phyloP scores from a whole-genome alignment of 2,329 filamentous ascomycete genomes.

The Penicillium concentricum region DNA sequence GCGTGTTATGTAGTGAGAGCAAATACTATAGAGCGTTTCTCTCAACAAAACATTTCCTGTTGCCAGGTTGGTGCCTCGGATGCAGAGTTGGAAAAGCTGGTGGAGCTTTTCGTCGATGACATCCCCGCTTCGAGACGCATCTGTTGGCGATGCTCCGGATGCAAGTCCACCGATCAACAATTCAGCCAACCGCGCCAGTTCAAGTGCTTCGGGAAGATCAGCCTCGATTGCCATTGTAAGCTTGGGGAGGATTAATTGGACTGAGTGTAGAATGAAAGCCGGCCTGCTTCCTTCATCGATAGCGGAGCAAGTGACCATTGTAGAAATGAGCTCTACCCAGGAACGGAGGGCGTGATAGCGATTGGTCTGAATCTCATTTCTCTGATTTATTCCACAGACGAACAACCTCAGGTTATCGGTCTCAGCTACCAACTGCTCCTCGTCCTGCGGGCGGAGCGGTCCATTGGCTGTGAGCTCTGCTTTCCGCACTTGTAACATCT shows the following conservation, averaged over 20 bases:
- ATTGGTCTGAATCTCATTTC: conserved; percentile 36
- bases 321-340: conserved; percentile 81
- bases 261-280: conserved; percentile 77
- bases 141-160: conserved; percentile 35
- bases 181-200: conserved; percentile 75
- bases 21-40: conserved; percentile 86
- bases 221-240: conserved; percentile 74
- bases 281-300: conserved; percentile 70
- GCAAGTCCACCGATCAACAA: conserved; percentile 54
- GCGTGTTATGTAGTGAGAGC: conserved; percentile 77
- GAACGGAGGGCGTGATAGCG: conserved; percentile 70
- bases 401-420: conserved; percentile 38
- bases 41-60: conserved; percentile 70
- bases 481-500: conserved; percentile 64
- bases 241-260: conserved; percentile 85
- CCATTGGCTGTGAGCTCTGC: conserved; percentile 40
- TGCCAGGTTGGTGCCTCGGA: conserved; percentile 75
- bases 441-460: conserved; percentile 45
- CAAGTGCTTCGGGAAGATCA: conserved; percentile 66
- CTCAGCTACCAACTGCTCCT: conserved; percentile 43
- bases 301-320: conserved; percentile 79
- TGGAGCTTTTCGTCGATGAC: conserved; percentile 85
- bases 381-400: conserved; percentile 43
- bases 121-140: conserved; percentile 57
- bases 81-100: conserved; percentile 83